Conservation (phyloP, 139 green algal species). For the Coelastrella sp. region DNA sequence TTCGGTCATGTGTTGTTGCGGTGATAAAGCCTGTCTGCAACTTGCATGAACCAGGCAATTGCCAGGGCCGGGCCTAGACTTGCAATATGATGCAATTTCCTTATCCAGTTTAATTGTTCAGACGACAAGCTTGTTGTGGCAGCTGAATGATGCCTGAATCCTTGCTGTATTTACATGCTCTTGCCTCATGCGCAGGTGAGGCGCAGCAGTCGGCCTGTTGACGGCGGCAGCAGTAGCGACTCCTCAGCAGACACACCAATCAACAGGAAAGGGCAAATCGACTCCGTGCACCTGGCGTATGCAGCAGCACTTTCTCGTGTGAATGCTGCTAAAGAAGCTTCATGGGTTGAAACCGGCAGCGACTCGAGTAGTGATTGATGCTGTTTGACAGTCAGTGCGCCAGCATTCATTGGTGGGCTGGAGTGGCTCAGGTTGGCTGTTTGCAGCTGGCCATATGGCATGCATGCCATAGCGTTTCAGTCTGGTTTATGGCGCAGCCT, state of each 20-base stretch:
- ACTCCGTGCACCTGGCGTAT: slow-evolving; percentile 1
- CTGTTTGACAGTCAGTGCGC: no score
- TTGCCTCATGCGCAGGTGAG: background rate
- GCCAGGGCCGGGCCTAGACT: background rate
- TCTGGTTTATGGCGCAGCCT: no score
- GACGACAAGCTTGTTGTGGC: background rate
- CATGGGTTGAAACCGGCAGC: background rate
- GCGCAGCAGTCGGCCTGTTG: background rate
- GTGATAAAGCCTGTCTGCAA: background rate
- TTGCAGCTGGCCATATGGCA: no score
- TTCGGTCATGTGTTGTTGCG: background rate
- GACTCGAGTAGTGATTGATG: background rate
- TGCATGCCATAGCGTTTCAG: no score
- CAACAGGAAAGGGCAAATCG: background rate
- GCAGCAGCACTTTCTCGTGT: slow-evolving; percentile 21
- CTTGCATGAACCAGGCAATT: background rate
- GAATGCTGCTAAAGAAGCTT: background rate
- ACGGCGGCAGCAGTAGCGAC: slow-evolving; percentile 15
- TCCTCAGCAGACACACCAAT: background rate
- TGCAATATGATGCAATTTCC: background rate
- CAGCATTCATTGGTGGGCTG: no score
- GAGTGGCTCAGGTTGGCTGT: no score
- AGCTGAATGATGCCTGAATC: background rate
- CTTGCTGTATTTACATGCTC: background rate
- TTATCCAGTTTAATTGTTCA: background rate